Evolutionary conservation across 345 rosid genomes (phyloP), one percentile per base, ranked within the genome.

Genomic region (Microcos paniculata): DNA sequence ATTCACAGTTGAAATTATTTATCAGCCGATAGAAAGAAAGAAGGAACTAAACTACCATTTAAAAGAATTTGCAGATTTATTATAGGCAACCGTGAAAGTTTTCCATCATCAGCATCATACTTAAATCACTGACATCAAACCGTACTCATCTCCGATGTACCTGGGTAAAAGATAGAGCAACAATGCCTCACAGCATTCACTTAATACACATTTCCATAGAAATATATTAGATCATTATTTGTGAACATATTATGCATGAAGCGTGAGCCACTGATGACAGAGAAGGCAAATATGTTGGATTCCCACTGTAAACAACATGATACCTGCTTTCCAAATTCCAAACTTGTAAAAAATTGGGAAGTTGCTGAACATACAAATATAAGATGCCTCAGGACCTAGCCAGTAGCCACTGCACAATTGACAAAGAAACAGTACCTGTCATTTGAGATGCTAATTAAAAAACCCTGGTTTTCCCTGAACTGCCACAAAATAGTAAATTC

Each of bases 391-490:
- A 48, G 13, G 8, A 66, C 45, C 58, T n/a, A n/a, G n/a, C n/a
- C n/a, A n/a, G n/a, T 21, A 55, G 51, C 16, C 23, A 8, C 61
- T 28, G 46, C 73, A n/a, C 35, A 59, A 19, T 14, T 26, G 26
- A 33, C 8, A 26, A 78, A 75, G 53, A 81, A 72, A 57, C 18
- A 72, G 40, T 84, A 88, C 95, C 95, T 89, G 71, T 87, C 90
- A 38, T 80, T 89, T 18, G 91, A 66, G 72, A 91, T 73, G 71
- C 89, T 61, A 72, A 89, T 81, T 74, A 90, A 79, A 76, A 86
- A 76, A 10, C 95, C 93, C 66, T 77, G 85, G 80, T 91, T 91
- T 80, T 81, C 87, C 8, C 89, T 76, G 82, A 91, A 90, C 95
- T 90, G 91, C 88, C 73, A 84, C 58, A 79, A 70, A 66, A 56